Evolutionary conservation across 2,329 filamentous ascomycete genomes (phyloP).

Genomic region (Phoma sp.): DNA sequence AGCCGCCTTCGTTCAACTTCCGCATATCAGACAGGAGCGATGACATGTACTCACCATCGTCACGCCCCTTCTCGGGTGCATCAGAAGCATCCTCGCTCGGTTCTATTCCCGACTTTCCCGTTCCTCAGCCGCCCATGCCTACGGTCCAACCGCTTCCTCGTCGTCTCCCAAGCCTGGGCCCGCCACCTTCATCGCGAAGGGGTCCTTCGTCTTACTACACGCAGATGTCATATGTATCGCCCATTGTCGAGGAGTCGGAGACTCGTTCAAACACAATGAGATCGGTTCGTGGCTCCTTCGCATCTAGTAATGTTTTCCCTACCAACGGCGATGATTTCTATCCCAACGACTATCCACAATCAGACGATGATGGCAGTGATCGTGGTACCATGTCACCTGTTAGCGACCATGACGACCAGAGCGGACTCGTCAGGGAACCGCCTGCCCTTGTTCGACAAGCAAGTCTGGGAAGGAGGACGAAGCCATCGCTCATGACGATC

Average conservation of each 20-base stretch:
- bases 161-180: conserved; percentile 52
- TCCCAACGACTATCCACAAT: conserved; percentile 41
- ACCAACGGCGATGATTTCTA: conserved; percentile 51
- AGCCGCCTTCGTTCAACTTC: conserved; percentile 30
- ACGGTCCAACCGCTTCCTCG: conserved; percentile 44
- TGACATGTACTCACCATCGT: conserved; percentile 42
- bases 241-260: conserved; percentile 58
- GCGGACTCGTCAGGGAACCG: conserved; percentile 45
- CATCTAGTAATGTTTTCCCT: conserved; percentile 58
- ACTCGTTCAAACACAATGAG: conserved; percentile 51
- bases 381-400: conserved; percentile 37
- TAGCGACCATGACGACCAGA: conserved; percentile 45
- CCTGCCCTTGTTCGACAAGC: conserved; percentile 51
- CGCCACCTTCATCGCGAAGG: conserved; percentile 56
- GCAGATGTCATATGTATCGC: conserved; percentile 55
- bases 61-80: conserved; percentile 47
- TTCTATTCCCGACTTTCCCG: conserved; percentile 51
- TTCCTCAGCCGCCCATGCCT: conserved; percentile 44
- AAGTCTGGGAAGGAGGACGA: conserved; percentile 56
- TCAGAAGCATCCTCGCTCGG: conserved; percentile 50
- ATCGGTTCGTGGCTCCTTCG: conserved; percentile 53
- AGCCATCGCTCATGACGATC: conserved; percentile 57
- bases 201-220: conserved; percentile 58
- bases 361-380: conserved; percentile 47
- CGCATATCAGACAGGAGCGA: conserved; percentile 40